Conservation (phyloP, 441 rosid species). For the Biscutella laevigata region DNA sequence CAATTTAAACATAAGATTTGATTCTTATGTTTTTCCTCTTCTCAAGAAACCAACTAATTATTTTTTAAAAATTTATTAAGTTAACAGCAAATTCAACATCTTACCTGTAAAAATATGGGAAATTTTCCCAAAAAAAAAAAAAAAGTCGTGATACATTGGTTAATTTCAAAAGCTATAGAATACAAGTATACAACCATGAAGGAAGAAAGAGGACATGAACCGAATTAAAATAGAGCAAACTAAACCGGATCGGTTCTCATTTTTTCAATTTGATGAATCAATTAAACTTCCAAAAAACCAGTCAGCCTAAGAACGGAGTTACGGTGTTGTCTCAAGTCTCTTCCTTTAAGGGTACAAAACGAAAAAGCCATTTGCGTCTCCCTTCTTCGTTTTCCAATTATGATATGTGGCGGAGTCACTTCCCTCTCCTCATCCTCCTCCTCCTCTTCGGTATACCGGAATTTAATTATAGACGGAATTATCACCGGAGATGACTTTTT, state of each 20-base stretch:
- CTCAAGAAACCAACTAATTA: conserved; percentile 8
- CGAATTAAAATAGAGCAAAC: not conserved
- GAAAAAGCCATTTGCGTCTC: conserved; percentile 65
- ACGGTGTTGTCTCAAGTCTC: conserved; percentile 66
- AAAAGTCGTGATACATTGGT: conserved; percentile 1
- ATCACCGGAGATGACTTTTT: conserved; percentile 38
- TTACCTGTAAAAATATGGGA: not conserved
- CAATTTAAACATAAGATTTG: conserved; percentile 6
- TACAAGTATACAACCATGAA: not conserved
- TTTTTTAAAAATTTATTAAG: not conserved
- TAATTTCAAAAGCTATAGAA: conserved; percentile 1
- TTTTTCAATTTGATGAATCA: not conserved
- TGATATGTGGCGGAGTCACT: conserved; percentile 64
- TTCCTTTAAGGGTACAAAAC: conserved; percentile 62
- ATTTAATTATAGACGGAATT: conserved; percentile 30
- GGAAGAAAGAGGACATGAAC: not conserved
- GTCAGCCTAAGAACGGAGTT: conserved; percentile 76
- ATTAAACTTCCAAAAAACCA: conserved; percentile 65
- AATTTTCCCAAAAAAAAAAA: not conserved
- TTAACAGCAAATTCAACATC: not conserved
- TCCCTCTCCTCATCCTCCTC: conserved; percentile 29
- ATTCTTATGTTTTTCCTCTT: conserved; percentile 9
- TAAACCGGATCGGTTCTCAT: not conserved
- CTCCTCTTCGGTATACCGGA: conserved; percentile 17
- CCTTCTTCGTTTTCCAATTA: conserved; percentile 36